Percentiles rank a stretch among this genome's conserved stretches.
Conservation (phyloP, 495 filamentous ascomycete genomes). For the Hypoxylon subgilvum region DNA sequence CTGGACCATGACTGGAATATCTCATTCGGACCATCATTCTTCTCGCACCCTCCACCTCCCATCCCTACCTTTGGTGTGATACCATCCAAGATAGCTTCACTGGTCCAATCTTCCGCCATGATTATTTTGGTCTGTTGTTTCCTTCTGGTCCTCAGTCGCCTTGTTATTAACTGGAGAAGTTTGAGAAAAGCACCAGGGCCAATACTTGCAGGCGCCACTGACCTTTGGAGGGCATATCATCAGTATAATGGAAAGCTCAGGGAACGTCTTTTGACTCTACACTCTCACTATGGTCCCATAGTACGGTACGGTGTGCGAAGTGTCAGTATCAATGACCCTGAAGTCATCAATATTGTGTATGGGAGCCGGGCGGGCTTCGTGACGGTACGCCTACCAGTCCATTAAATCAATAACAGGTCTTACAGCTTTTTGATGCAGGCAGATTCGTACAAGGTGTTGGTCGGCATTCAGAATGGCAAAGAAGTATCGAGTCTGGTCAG, state of each 20-base stretch:
- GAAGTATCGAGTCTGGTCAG: constrained; percentile 38
- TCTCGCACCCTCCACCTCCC: too few relatives aligned
- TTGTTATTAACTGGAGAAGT: constrained; percentile 28
- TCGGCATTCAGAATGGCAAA: constrained; percentile 35
- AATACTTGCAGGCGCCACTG: constrained; percentile 31
- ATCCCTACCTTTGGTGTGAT: too few relatives aligned
- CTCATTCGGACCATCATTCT: too few relatives aligned
- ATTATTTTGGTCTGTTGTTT: too few relatives aligned
- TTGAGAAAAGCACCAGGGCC: constrained; percentile 39
- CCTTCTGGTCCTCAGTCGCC: too few relatives aligned
- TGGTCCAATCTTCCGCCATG: too few relatives aligned
- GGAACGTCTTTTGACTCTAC: constrained; percentile 28
- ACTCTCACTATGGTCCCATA: constrained; percentile 34
- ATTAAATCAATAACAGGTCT: neutral
- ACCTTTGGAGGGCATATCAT: constrained; percentile 41
- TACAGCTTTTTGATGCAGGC: constrained; percentile 3
- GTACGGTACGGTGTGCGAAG: constrained; percentile 40
- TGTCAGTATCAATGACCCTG: constrained; percentile 40
- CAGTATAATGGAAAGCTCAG: constrained; percentile 31
- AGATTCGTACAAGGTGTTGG: constrained; percentile 30
- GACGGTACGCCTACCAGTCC: constrained; percentile 20
- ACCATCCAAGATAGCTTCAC: too few relatives aligned
- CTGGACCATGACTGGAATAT: too few relatives aligned
- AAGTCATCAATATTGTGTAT: constrained; percentile 37
- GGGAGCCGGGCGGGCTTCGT: constrained; percentile 39